These are phyloP conservation scores for Daldinia concentrica DNA, from an alignment of 495 filamentous ascomycete species.

Conservation along the genomic window DNA sequence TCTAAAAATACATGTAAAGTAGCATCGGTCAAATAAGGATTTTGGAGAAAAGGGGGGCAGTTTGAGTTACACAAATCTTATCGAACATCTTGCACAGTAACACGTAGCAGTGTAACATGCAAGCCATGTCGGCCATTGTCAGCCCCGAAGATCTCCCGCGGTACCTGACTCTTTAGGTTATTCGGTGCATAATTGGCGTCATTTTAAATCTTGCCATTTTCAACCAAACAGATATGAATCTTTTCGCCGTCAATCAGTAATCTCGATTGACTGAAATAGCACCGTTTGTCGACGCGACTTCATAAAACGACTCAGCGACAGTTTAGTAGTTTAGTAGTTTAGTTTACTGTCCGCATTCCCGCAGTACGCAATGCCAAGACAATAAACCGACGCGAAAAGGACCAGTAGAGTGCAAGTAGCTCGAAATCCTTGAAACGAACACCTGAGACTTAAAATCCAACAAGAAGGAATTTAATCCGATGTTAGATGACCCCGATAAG, in stretches of 20 bases:
- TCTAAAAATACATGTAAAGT: slow-evolving; percentile 3
- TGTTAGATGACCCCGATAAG: background rate
- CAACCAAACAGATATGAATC: background rate
- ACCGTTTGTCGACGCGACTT: background rate
- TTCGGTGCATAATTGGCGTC: background rate
- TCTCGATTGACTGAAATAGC: background rate
- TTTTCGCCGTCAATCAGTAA: background rate
- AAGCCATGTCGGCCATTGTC: no score
- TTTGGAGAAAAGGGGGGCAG: background rate
- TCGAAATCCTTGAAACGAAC: background rate
- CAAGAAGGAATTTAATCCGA: background rate
- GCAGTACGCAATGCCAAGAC: background rate
- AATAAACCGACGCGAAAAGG: background rate
- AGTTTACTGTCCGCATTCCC: background rate
- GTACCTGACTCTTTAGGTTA: background rate
- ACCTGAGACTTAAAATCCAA: background rate
- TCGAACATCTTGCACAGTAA: background rate
- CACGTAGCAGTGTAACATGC: background rate
- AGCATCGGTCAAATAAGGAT: background rate
- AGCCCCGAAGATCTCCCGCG: background rate
- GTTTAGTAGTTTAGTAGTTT: background rate
- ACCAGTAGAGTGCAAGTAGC: background rate
- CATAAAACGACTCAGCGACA: background rate
- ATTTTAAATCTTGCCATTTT: background rate
- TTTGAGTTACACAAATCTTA: background rate